Evolutionary conservation across 2,329 filamentous ascomycete species (phyloP).

Genomic region (Colletotrichum sp.): DNA sequence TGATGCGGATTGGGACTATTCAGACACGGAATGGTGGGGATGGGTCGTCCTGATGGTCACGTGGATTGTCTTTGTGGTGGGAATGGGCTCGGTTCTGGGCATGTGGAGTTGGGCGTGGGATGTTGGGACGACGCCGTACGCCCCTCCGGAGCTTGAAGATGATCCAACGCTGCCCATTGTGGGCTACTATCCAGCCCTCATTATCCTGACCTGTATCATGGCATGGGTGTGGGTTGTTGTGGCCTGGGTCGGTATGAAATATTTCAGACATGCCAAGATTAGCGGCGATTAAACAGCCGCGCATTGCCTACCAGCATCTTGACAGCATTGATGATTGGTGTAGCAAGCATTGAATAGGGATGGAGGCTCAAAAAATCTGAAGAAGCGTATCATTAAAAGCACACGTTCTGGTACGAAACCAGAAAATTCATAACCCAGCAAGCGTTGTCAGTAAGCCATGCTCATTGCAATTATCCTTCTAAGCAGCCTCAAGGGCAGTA

Average conservation of each 20-base stretch:
- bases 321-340: neutral
- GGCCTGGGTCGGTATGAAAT: constrained; percentile 99
- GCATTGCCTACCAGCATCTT: neutral
- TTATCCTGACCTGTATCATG: constrained; percentile 94
- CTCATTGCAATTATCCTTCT: neutral
- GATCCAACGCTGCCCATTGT: constrained; percentile 94
- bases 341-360: neutral
- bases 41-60: constrained; percentile 92
- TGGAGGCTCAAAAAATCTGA: neutral
- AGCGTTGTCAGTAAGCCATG: neutral
- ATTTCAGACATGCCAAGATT: constrained; percentile 97
- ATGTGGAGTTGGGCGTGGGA: constrained; percentile 99
- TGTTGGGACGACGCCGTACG: constrained; percentile 93
- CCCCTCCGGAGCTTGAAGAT: constrained; percentile 92
- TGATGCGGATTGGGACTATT: constrained; percentile 81
- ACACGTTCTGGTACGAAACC: neutral
- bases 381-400: neutral
- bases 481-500: neutral
- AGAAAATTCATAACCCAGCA: neutral
- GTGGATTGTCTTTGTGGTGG: constrained; percentile 94
- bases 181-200: constrained; percentile 93
- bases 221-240: constrained; percentile 98
- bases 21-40: constrained; percentile 97
- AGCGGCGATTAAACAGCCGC: constrained; percentile 58
- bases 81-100: constrained; percentile 94